These are phyloP conservation scores for Fragaria vesca DNA, from an alignment of 306 rosid genomes.

Conservation along the genomic window DNA sequence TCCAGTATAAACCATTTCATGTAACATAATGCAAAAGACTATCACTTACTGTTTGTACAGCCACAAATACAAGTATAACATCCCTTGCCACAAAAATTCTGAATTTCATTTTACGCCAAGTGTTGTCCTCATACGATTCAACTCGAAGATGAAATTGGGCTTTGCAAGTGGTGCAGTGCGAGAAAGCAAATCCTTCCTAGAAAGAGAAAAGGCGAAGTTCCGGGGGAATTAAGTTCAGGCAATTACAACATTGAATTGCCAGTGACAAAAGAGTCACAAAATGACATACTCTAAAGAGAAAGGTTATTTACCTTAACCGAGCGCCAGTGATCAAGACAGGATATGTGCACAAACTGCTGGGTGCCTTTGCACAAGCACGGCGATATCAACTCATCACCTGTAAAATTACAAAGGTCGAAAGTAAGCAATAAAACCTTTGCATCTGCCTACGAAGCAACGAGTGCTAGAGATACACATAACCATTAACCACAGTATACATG, in stretches of 20 bases:
- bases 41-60: slow-evolving; percentile 91
- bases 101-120: slow-evolving; percentile 87
- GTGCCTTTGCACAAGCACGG: slow-evolving; percentile 99
- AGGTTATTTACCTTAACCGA: slow-evolving; percentile 70
- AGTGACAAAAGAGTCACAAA: not conserved
- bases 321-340: slow-evolving; percentile 99
- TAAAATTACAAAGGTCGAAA: slow-evolving; percentile 25
- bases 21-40: slow-evolving; percentile 1
- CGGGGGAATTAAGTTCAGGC: not conserved
- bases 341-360: slow-evolving; percentile 97
- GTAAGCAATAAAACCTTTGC: slow-evolving; percentile 19
- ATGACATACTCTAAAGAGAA: slow-evolving; percentile 12
- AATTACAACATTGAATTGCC: not conserved
- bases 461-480: not conserved
- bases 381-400: slow-evolving; percentile 90
- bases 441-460: slow-evolving; percentile 2
- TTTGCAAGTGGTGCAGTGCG: slow-evolving; percentile 98
- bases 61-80: slow-evolving; percentile 89
- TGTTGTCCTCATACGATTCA: slow-evolving; percentile 76
- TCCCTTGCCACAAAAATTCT: slow-evolving; percentile 95
- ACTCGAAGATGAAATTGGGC: slow-evolving; percentile 90
- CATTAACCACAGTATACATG: not conserved
- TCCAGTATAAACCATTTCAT: not conserved
- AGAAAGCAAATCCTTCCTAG: slow-evolving; percentile 98
- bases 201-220: slow-evolving; percentile 1